phyloP scores from a whole-genome alignment of 108 stramenopile genomes.

The Skeletonema menzelii region DNA sequence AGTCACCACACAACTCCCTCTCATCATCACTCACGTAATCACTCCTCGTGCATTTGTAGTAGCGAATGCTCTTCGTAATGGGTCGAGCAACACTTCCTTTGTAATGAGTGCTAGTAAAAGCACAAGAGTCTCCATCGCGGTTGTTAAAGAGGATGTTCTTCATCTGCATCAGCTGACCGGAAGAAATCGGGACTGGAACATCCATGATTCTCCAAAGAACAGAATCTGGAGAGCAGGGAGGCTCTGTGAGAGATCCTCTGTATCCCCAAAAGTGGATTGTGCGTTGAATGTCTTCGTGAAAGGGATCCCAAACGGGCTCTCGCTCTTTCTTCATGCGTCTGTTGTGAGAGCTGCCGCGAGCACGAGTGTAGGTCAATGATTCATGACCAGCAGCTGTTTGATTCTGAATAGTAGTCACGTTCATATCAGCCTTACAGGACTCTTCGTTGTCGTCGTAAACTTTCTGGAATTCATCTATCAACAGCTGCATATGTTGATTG shows the following conservation, averaged over 20 bases:
- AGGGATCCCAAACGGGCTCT: conserved; percentile 38
- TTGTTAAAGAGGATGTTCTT: conserved; percentile 72
- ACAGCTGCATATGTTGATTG: conserved; percentile 32
- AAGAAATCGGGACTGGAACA: conserved; percentile 62
- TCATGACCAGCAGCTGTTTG: not conserved
- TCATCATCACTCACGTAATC: conserved; percentile 47
- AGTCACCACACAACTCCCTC: conserved; percentile 28
- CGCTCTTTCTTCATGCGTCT: conserved; percentile 3
- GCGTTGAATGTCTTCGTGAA: conserved; percentile 9
- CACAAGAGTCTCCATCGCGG: conserved; percentile 61
- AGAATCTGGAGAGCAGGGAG: conserved; percentile 72
- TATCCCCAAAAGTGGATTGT: conserved; percentile 77
- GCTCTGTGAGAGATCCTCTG: conserved; percentile 80
- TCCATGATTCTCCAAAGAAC: conserved; percentile 83
- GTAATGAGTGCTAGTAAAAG: conserved; percentile 66
- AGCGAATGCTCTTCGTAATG: conserved; percentile 31
- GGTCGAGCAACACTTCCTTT: conserved; percentile 74
- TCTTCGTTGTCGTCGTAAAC: conserved; percentile 23
- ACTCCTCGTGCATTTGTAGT: conserved; percentile 31
- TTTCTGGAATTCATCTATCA: conserved; percentile 40
- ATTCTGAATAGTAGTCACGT: not conserved
- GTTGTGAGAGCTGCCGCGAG: not conserved
- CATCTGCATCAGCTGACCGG: conserved; percentile 65
- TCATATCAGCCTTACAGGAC: conserved; percentile 11
- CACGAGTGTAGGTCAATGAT: not conserved